These are phyloP conservation scores for Chalaropsis thielavioides DNA, from an alignment of 2,329 filamentous ascomycete species.

Conservation along the genomic window DNA sequence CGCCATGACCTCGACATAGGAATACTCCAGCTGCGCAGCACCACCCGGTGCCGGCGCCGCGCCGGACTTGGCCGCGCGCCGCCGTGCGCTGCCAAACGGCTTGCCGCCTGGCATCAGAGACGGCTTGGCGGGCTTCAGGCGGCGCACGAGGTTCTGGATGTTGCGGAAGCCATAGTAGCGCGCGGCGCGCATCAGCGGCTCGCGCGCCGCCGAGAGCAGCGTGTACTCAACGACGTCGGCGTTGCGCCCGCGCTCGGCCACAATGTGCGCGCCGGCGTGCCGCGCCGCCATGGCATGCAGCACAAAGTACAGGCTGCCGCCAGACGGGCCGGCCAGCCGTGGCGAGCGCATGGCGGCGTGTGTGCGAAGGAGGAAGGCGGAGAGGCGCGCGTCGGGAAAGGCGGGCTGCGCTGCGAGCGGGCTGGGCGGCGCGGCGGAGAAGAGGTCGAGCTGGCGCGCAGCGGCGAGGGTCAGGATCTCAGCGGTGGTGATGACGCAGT, in stretches of 20 bases:
- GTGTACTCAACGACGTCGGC: conserved; percentile 79
- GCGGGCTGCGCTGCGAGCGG: conserved; percentile 30
- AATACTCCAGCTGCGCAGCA: conserved; percentile 42
- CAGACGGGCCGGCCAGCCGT: conserved; percentile 70
- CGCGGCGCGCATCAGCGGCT: conserved; percentile 59
- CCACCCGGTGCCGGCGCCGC: conserved; percentile 30
- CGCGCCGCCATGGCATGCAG: conserved; percentile 58
- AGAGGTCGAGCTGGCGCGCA: conserved; percentile 64
- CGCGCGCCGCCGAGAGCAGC: conserved; percentile 39
- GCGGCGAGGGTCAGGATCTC: conserved; percentile 84
- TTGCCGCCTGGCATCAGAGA: conserved; percentile 70
- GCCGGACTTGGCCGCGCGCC: conserved; percentile 21
- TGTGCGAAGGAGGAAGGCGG: conserved; percentile 58
- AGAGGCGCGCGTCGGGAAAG: conserved; percentile 61
- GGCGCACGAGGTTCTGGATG: conserved; percentile 93
- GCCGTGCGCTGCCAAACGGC: conserved; percentile 41
- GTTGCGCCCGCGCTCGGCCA: conserved; percentile 65
- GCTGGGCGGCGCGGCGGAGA: conserved; percentile 35
- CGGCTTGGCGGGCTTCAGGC: conserved; percentile 63
- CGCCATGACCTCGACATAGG: conserved; percentile 98
- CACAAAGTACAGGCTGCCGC: conserved; percentile 77
- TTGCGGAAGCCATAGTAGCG: conserved; percentile 96
- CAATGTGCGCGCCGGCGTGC: conserved; percentile 57
- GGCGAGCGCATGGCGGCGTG: conserved; percentile 25
- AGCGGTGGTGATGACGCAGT: conserved; percentile 94